phyloP scores from a whole-genome alignment of 495 filamentous ascomycete genomes.

The Lasiosphaeriaceae sp. region DNA sequence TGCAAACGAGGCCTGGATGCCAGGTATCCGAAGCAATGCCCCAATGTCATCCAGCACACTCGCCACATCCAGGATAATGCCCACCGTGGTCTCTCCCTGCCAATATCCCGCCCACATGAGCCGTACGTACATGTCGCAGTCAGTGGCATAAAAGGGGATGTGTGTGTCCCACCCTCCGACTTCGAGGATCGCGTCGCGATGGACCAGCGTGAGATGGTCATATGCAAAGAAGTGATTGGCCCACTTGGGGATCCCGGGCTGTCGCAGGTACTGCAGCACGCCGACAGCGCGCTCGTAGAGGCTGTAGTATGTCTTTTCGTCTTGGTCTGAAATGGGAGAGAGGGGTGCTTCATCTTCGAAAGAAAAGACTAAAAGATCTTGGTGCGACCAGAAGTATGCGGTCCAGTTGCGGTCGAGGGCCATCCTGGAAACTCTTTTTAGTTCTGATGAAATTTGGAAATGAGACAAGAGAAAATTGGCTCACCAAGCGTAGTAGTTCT shows the following conservation, averaged over 20 bases:
- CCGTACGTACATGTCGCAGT: conserved; percentile 47
- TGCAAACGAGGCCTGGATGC: conserved; percentile 22
- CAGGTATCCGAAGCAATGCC: conserved; percentile 38
- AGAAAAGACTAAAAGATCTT: conserved; percentile 54
- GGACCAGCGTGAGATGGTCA: conserved; percentile 55
- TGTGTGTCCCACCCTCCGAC: conserved; percentile 59
- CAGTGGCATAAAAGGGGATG: conserved; percentile 56
- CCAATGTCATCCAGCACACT: conserved; percentile 41
- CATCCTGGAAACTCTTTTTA: conserved; percentile 26
- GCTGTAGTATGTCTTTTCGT: conserved; percentile 22
- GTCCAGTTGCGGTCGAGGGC: conserved; percentile 44
- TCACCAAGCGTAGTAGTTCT: conserved; percentile 52
- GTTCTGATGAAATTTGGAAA: background rate
- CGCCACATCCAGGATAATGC: conserved; percentile 49
- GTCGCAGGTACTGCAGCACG: conserved; percentile 32
- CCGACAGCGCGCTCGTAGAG: conserved; percentile 47
- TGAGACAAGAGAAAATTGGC: background rate
- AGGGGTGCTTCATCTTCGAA: conserved; percentile 28
- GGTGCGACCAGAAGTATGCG: conserved; percentile 59
- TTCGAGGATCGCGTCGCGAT: conserved; percentile 46
- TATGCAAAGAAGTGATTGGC: conserved; percentile 54
- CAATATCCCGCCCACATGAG: conserved; percentile 50
- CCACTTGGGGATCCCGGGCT: conserved; percentile 35
- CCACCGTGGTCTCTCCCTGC: conserved; percentile 42
- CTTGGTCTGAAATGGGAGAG: background rate